These are phyloP conservation scores for Mesostigma viride DNA, from an alignment of 139 green algal genomes.

Conservation along the genomic window DNA sequence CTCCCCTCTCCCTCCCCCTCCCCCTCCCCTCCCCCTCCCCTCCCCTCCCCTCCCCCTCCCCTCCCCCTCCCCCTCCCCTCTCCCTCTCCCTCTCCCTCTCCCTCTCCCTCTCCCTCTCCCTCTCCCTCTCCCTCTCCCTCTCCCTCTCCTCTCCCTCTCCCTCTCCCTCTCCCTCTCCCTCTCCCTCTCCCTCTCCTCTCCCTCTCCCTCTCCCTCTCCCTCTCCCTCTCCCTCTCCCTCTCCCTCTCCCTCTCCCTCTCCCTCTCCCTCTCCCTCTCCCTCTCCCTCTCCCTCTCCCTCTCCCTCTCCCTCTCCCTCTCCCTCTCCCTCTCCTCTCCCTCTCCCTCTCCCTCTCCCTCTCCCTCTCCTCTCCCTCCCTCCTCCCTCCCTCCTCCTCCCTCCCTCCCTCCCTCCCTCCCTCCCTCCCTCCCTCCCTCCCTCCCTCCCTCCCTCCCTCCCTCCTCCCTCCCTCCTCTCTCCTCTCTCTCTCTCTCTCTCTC, in stretches of 20 bases:
- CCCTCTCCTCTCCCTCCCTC: background rate
- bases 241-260: background rate
- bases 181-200: no score
- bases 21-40: no score
- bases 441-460: background rate
- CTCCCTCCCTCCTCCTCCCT: background rate
- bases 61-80: no score
- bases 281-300: background rate
- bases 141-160: no score
- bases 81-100: no score
- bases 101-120: no score
- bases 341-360: background rate
- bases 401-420: background rate
- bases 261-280: background rate
- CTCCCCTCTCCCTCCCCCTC: no score
- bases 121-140: no score
- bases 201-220: no score
- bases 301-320: background rate
- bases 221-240: background rate
- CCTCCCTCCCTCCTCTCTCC: background rate
- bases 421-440: background rate
- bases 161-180: no score
- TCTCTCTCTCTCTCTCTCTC: slow-evolving; percentile 5
- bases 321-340: background rate
- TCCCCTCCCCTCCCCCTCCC: no score